Evolutionary conservation across 2,329 filamentous ascomycete genomes (phyloP), one percentile per base, ranked within the genome.

Genomic region (Calcarisporium arbuscula): DNA sequence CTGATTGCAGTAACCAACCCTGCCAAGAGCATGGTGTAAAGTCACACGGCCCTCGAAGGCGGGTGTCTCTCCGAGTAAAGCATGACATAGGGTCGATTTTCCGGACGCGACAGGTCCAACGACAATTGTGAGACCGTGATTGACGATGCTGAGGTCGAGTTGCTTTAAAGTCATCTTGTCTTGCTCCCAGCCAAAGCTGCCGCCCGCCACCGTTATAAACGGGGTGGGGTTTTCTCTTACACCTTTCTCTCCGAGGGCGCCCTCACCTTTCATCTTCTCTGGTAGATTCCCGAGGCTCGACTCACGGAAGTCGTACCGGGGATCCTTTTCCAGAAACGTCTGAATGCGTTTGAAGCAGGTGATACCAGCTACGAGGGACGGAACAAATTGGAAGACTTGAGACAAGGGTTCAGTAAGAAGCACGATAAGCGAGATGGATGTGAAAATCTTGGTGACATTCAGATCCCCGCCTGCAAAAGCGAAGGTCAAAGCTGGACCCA

Each of bases 61-160:
- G 2, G 50, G 39, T 5, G 47, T 45, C 39, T 57, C 56, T 3
- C 54, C 55, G 3, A 62, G 46, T 18, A 66, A 28, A 28, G 53
- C 40, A 45, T 59, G 39, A 45, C 56, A 53, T 1, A 65, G 41
- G 0, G 60, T 61, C 0, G 60, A 60, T 37, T 68, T 59, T 2
- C 56, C 54, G 10, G 45, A 53, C 0, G 49, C 55, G 2, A 64
- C 56, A 3, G 61, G 60, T 0, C 64, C 64, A 3, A 60, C 45
- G 2, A 66, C 42, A 1, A 64, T 45, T 1, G 53, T 62, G 4
- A 62, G 40, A 14, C 18, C 17, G 3, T 14, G 15, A 12, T 23
- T 14, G 43, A 38, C 3, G 40, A 33, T 2, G 36, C 37, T 7
- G 39, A 50, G 14, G 48, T 43, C 2, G 21, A 43, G 12, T 29